Evolutionary conservation across 1,284 basidiomycete species (phyloP), one percentile per base, ranked within the genome.

Genomic region (Trichosporon inkin): DNA sequence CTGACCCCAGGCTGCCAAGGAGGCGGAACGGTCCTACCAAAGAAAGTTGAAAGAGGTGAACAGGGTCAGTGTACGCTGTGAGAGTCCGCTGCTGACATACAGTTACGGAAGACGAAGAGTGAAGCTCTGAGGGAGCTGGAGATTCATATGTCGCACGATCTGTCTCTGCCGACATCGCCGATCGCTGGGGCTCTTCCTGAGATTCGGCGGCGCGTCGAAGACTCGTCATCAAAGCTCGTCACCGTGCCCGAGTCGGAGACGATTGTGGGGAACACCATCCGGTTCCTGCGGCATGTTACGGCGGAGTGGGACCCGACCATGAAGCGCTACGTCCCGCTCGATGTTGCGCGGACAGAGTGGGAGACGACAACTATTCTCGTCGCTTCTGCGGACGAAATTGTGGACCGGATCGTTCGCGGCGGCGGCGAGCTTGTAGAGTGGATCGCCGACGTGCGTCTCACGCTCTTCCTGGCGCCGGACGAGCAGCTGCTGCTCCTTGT

Each of bases 341-440:
- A 66, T 3, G 22, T 60, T 4, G 62, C 70, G 17, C 61, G 64
- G 1, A 69, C 71, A 66, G 65, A 73, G 52, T 74, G 85, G 86
- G 65, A 79, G 38, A 53, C 58, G 1, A 73, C 71, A 0, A 58
- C 71, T 6, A 40, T 78, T 20, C 28, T 80, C 8, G 59, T 78
- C 14, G 56, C 73, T 8, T 65, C 67, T 0, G 78, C 75, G 5
- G 70, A 75, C 24, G 72, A 71, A 13, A 51, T 78, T 13, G 71
- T 77, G 5, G 75, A 74, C 39, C 72, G 66, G 39, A 65, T 76
- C 10, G 55, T 68, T 0, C 51, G 53, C n/a, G 66, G 61, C 16
- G 49, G 62, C 13, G 61, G 67, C 17, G 59, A 56, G 13, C 66
- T 77, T 40, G 53, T 56, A 6, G 60, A 63, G n/a, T 75, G 76